phyloP scores from a whole-genome alignment of 768 basidiomycete genomes.

The Tricholoma flavovirens region DNA sequence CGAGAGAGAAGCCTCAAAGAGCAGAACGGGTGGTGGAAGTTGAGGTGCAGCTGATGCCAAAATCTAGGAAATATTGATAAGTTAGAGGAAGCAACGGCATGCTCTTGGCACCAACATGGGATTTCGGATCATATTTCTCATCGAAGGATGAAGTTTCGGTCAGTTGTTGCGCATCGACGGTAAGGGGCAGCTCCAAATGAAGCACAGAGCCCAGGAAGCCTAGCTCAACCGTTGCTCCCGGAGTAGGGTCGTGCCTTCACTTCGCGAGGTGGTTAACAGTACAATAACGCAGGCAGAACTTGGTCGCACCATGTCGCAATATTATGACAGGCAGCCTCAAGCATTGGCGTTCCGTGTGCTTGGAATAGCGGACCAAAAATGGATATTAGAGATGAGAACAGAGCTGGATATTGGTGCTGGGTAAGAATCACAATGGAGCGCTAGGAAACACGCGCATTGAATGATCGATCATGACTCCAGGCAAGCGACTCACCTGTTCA shows the following conservation, averaged over 20 bases:
- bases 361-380: constrained; percentile 74
- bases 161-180: constrained; percentile 68
- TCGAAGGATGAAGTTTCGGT: constrained; percentile 45
- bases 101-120: constrained; percentile 39
- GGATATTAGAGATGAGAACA: constrained; percentile 65
- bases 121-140: constrained; percentile 45
- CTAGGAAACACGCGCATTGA: constrained; percentile 27
- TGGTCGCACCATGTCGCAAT: constrained; percentile 72
- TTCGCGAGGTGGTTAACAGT: constrained; percentile 31
- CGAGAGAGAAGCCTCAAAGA: constrained; percentile 59
- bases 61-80: constrained; percentile 37
- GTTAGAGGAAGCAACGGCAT: not conserved
- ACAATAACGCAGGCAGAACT: constrained; percentile 2
- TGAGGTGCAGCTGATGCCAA: constrained; percentile 60
- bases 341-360: constrained; percentile 68
- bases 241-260: constrained; percentile 73
- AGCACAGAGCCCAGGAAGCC: constrained; percentile 80
- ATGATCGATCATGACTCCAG: not conserved
- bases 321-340: constrained; percentile 83
- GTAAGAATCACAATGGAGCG: constrained; percentile 79
- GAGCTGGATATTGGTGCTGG: constrained; percentile 72
- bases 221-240: constrained; percentile 66
- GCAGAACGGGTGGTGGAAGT: constrained; percentile 48
- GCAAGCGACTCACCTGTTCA: constrained; percentile 48
- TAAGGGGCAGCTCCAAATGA: constrained; percentile 64